Conservation (phyloP, 1,284 basidiomycete genomes). For the Cryptococcus sp. region DNA sequence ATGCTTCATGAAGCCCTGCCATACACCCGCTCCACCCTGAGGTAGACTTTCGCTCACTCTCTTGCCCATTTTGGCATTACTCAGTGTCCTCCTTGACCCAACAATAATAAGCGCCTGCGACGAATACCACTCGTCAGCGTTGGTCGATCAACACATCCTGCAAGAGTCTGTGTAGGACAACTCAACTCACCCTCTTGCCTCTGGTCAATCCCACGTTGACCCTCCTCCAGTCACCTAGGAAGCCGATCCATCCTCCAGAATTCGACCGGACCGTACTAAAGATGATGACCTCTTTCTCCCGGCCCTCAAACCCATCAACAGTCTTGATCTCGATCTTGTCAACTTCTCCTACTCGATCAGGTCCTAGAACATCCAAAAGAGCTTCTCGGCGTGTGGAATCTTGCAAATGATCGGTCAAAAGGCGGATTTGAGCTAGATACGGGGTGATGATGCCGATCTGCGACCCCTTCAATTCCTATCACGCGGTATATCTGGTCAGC, state of each 20-base stretch:
- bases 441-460: constrained; percentile 88
- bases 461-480: constrained; percentile 61
- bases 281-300: constrained; percentile 87
- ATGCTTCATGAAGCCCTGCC: constrained; percentile 41
- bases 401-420: constrained; percentile 64
- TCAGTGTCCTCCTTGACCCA: constrained; percentile 72
- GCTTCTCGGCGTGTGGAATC: constrained; percentile 57
- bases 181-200: constrained; percentile 66
- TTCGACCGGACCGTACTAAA: constrained; percentile 89
- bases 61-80: constrained; percentile 34
- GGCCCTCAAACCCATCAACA: constrained; percentile 90
- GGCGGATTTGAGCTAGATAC: constrained; percentile 75
- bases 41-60: constrained; percentile 30
- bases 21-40: constrained; percentile 39
- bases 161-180: neutral
- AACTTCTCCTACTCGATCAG: constrained; percentile 65
- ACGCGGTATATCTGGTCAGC: constrained; percentile 31
- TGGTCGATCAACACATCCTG: neutral
- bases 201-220: constrained; percentile 87
- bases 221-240: constrained; percentile 81
- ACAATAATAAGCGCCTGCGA: constrained; percentile 67
- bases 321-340: constrained; percentile 76
- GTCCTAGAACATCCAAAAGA: constrained; percentile 64
- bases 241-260: constrained; percentile 71
- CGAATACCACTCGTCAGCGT: neutral